phyloP scores from a whole-genome alignment of 1,284 basidiomycete genomes.

The Microbotryum scabiosae region DNA sequence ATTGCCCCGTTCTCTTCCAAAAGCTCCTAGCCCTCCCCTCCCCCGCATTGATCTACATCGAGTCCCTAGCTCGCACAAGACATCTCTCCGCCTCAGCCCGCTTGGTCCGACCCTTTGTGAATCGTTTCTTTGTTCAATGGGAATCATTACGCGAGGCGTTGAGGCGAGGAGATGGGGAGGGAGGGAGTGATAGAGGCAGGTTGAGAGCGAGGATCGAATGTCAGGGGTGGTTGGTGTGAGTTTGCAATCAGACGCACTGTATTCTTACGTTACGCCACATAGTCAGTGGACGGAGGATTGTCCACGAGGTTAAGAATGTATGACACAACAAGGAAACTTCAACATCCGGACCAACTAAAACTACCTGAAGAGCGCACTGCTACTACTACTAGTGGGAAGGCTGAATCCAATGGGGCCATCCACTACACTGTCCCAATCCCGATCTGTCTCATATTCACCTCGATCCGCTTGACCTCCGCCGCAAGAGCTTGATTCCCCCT shows the following conservation, averaged over 20 bases:
- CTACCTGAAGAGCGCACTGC: too few relatives aligned
- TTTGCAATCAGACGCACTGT: too few relatives aligned
- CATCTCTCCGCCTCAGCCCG: constrained; percentile 76
- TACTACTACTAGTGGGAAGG: too few relatives aligned
- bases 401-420: too few relatives aligned
- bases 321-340: too few relatives aligned
- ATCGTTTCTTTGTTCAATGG: constrained; percentile 53
- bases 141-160: constrained; percentile 19
- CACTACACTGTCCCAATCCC: background rate
- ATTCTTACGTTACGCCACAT: too few relatives aligned
- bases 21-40: constrained; percentile 67
- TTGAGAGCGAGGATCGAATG: constrained; percentile 21
- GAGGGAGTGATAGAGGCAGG: background rate
- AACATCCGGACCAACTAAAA: too few relatives aligned
- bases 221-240: constrained; percentile 25
- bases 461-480: constrained; percentile 26
- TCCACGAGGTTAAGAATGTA: too few relatives aligned
- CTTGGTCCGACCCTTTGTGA: constrained; percentile 68
- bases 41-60: constrained; percentile 77
- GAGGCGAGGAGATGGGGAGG: background rate
- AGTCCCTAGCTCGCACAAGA: constrained; percentile 85
- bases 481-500: constrained; percentile 28
- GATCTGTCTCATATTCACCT: constrained; percentile 4
- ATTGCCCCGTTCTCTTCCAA: background rate
- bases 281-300: too few relatives aligned